Evolutionary conservation across 805 yeast genomes (phyloP).

Genomic region (Saturnispora saitoi): DNA sequence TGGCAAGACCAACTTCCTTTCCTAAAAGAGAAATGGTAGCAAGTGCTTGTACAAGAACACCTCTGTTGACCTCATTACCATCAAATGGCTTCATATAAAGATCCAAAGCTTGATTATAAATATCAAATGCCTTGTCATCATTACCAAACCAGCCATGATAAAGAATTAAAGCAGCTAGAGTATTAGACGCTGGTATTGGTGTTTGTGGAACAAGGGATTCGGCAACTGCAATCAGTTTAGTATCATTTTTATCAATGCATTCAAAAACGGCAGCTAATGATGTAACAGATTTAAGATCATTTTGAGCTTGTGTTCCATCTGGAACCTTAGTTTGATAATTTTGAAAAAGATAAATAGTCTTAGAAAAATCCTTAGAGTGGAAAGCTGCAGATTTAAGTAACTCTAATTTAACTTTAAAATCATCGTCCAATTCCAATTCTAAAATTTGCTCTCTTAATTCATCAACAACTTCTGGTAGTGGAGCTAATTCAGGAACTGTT

Average conservation of each 20-base stretch:
- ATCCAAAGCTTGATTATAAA: conserved; percentile 25
- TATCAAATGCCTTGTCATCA: conserved; percentile 24
- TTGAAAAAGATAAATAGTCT: conserved; percentile 19
- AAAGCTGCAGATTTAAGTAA: conserved; percentile 21
- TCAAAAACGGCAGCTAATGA: conserved; percentile 21
- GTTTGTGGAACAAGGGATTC: conserved; percentile 24
- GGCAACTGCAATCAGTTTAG: conserved; percentile 16
- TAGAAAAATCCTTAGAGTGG: conserved; percentile 16
- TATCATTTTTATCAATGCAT: conserved; percentile 14
- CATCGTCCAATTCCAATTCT: conserved; percentile 15
- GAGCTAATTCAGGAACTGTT: conserved; percentile 1
- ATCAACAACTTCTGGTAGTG: conserved; percentile 11
- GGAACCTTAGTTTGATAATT: conserved; percentile 21
- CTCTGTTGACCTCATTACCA: conserved; percentile 15
- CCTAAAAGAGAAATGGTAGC: conserved; percentile 19
- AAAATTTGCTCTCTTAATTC: conserved; percentile 15
- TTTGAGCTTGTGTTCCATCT: conserved; percentile 18
- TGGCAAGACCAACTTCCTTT: conserved; percentile 27
- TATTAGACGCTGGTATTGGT: conserved; percentile 20
- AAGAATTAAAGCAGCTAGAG: conserved; percentile 21
- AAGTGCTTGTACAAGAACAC: conserved; percentile 22
- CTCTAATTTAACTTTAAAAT: conserved; percentile 10
- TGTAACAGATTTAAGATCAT: conserved; percentile 16
- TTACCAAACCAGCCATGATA: conserved; percentile 25
- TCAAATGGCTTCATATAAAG: conserved; percentile 16